Conservation (phyloP, 1,139 yeast species). For the Pichia cactophila region DNA sequence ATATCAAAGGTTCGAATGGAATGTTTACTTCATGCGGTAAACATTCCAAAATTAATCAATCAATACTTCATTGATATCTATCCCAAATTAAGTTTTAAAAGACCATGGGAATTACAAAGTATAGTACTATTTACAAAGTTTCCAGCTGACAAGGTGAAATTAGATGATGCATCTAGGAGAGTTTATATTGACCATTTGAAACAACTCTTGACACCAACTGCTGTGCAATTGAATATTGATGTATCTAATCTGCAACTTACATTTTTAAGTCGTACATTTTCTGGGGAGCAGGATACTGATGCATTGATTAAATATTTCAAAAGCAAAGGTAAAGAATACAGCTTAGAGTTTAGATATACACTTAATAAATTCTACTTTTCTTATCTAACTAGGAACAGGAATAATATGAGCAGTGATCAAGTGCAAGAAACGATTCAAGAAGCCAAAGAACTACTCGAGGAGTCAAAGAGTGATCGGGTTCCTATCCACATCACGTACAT, state of each 20-base stretch:
- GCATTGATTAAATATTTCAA: neutral
- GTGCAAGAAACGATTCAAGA: neutral
- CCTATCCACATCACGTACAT: slow-evolving; percentile 8
- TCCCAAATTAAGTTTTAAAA: slow-evolving; percentile 4
- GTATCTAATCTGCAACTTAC: slow-evolving; percentile 10
- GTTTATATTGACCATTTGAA: slow-evolving; percentile 2
- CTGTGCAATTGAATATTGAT: slow-evolving; percentile 11
- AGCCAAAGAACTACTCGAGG: neutral
- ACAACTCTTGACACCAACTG: slow-evolving; percentile 1
- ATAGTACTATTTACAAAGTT: slow-evolving; percentile 12
- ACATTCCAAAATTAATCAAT: neutral
- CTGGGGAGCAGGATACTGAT: neutral
- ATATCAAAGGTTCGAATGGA: slow-evolving; percentile 1
- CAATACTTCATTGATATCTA: slow-evolving; percentile 10
- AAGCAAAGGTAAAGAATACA: neutral
- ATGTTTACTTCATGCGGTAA: neutral
- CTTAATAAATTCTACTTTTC: slow-evolving; percentile 7
- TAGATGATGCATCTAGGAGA: neutral
- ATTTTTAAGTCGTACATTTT: slow-evolving; percentile 5
- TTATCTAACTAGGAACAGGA: neutral
- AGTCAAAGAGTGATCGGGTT: neutral
- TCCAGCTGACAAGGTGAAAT: neutral
- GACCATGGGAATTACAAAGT: slow-evolving; percentile 16
- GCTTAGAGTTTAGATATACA: slow-evolving; percentile 4
- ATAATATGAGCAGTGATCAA: neutral